These are phyloP conservation scores for Delonix regia DNA, from an alignment of 306 rosid species.

Conservation along the genomic window DNA sequence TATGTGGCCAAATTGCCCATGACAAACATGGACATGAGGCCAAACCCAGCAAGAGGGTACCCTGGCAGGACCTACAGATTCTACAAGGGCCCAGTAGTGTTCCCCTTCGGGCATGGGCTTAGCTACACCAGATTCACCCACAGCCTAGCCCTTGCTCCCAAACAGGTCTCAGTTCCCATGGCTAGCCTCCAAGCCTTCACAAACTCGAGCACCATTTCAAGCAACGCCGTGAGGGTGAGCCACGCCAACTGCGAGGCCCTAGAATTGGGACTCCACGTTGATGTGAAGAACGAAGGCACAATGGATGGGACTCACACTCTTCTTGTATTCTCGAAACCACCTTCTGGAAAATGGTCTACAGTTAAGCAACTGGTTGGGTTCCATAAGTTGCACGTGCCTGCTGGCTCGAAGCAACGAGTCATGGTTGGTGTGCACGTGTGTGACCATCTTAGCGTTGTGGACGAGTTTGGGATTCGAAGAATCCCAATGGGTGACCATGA, in stretches of 20 bases:
- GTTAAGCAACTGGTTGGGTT: conserved; percentile 67
- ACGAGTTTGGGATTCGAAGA: conserved; percentile 71
- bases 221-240: conserved; percentile 48
- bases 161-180: conserved; percentile 41
- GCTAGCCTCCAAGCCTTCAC: conserved; percentile 14
- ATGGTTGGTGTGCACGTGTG: conserved; percentile 62
- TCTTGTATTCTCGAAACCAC: conserved; percentile 61
- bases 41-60: conserved; percentile 67
- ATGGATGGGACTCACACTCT: conserved; percentile 81
- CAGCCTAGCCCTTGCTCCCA: conserved; percentile 51
- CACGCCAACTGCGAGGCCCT: conserved; percentile 57
- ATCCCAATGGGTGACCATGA: conserved; percentile 81
- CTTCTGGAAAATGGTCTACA: conserved; percentile 44
- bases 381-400: conserved; percentile 55
- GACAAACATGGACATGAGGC: conserved; percentile 81
- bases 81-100: conserved; percentile 88
- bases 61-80: conserved; percentile 94
- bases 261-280: conserved; percentile 48
- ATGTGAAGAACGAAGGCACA: conserved; percentile 67
- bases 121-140: conserved; percentile 73
- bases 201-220: conserved; percentile 49
- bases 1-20: conserved; percentile 66
- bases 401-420: conserved; percentile 59
- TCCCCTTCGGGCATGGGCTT: conserved; percentile 78
- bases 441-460: conserved; percentile 75